These are phyloP conservation scores for Capsella rubella DNA, from an alignment of 441 rosid genomes.

Conservation along the genomic window DNA sequence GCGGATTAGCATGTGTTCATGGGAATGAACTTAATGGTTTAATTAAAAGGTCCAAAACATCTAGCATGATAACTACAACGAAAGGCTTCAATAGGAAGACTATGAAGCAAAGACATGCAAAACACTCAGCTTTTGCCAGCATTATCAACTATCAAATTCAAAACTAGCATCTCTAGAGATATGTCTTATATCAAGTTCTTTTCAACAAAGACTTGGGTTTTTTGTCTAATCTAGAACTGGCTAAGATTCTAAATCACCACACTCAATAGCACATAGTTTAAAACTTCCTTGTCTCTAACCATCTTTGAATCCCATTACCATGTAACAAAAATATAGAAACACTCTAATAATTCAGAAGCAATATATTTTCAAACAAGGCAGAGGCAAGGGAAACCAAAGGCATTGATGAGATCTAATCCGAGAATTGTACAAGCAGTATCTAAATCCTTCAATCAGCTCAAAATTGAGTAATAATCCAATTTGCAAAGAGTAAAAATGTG, in stretches of 20 bases:
- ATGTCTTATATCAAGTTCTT: not conserved
- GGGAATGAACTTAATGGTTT: not conserved
- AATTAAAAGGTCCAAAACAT: not conserved
- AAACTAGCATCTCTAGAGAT: not conserved
- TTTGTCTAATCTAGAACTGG: not conserved
- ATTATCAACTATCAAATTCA: not conserved
- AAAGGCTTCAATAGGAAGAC: not conserved
- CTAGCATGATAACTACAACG: not conserved
- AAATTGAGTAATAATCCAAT: conserved; percentile 1
- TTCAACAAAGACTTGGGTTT: not conserved
- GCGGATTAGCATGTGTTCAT: not conserved
- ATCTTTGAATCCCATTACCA: conserved; percentile 1
- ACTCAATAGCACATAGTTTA: not conserved
- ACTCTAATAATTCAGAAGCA: not conserved
- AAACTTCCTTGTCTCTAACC: not conserved
- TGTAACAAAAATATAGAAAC: not conserved
- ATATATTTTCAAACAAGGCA: conserved; percentile 1
- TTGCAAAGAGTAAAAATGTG: not conserved
- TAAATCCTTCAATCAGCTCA: not conserved
- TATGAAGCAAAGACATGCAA: not conserved
- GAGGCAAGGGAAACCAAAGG: too few species aligned
- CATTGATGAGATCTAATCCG: not conserved
- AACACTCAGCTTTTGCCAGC: not conserved
- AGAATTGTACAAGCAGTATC: not conserved
- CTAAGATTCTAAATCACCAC: not conserved